Base-by-base conservation (phyloP, 2,329 filamentous ascomycete genomes). In the Ophiostoma himal-ulmi region DNA sequence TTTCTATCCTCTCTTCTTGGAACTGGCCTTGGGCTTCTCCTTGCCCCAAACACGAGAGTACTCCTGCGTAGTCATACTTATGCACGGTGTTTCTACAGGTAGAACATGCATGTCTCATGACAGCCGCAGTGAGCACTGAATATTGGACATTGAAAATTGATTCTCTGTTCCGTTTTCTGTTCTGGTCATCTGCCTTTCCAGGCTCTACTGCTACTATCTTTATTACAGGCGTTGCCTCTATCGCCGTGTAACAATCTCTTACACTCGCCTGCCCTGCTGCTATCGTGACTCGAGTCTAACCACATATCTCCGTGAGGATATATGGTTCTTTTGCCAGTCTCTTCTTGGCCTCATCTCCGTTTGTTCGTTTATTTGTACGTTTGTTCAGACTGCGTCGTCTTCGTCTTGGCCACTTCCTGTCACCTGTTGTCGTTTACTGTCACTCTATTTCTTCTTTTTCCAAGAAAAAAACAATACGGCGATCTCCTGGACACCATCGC, bases 61-160 rank as follows among this genome's bases (percentile, higher is more conserved):
- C 8, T 57, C 48, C n/a, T 34, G n/a, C 52, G 52, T 54, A 34
- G 13, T 60, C 26, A 60, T 30, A 34, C 26, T 5, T 34, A 60
- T 62, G 57, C 57, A 62, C 57, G 57, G 57, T 62, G 26, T 36
- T 26, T 62, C 36, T 62, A 6, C 57, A 34, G 5, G 57, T 66
- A 66, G 30, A 66, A 66, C 62, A n/a, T 66, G 62, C 57, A 62
- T 62, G 57, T 62, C 57, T 62, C 26, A 64, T 17, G 54, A 62
- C 57, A 36, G 57, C 57, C 26, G 48, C 41, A 44, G 44, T 26
- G 22, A 66, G 37, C 13, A 65, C 48, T 54, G 52, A 52, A 65
- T 13, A 62, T 60, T 52, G 48, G 48, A 13, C 6, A 20, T 17
- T 54, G 52, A 6, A 6, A 6, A 10, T 20, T 69, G 44, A 30